A percentile compares a stretch with the other conserved stretches of the same genome.
Conservation (phyloP, 2,329 filamentous ascomycete genomes). For the Aspergillus sp. region DNA sequence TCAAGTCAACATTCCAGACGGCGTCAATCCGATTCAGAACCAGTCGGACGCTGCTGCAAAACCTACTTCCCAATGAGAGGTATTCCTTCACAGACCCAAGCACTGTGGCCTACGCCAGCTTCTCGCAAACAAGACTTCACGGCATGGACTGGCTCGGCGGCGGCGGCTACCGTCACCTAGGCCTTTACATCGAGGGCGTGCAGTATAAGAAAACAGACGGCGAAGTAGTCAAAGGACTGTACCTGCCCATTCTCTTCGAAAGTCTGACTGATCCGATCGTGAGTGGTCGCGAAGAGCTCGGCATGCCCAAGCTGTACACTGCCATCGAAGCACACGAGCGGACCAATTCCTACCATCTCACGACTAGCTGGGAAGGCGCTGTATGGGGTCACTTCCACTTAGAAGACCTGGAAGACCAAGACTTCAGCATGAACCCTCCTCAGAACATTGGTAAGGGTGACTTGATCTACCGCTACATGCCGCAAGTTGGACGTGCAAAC, state of each 20-base stretch:
- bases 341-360: conserved; percentile 40
- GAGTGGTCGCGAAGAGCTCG: conserved; percentile 61
- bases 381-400: conserved; percentile 43
- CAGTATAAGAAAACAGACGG: conserved; percentile 56
- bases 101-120: conserved; percentile 49
- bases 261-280: conserved; percentile 61
- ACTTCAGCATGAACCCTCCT: conserved; percentile 21
- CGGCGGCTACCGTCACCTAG: conserved; percentile 58
- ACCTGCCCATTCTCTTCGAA: conserved; percentile 61
- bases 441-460: conserved; percentile 35
- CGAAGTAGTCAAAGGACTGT: conserved; percentile 52
- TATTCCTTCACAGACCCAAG: conserved; percentile 48
- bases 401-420: conserved; percentile 36
- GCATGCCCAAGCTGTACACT: conserved; percentile 62
- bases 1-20: conserved; percentile 46
- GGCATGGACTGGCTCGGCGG: conserved; percentile 65
- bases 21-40: conserved; percentile 55
- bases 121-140: conserved; percentile 46
- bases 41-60: conserved; percentile 52
- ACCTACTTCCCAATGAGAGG: conserved; percentile 47
- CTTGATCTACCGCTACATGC: conserved; percentile 61
- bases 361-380: conserved; percentile 48
- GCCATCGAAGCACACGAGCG: conserved; percentile 49
- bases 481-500: conserved; percentile 51
- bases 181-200: conserved; percentile 64